phyloP scores from a whole-genome alignment of 2,329 filamentous ascomycete species.

The Microcyclospora pomicola region DNA sequence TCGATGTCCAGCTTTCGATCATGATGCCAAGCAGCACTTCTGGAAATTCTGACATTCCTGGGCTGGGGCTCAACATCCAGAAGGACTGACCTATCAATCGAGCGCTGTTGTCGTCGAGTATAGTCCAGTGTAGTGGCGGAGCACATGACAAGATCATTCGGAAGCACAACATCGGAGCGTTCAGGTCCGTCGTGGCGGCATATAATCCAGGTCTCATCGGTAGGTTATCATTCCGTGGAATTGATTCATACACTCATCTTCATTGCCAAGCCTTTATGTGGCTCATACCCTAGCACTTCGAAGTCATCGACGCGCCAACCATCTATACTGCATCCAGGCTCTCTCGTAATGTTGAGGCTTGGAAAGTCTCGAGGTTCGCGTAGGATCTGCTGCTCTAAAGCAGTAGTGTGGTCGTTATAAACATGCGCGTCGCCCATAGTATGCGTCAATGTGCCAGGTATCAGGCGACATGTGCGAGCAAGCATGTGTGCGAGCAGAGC shows the following conservation, averaged over 20 bases:
- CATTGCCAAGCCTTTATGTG: constrained; percentile 87
- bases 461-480: constrained; percentile 69
- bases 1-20: too few species aligned
- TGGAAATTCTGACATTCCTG: too few species aligned
- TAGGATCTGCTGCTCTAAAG: constrained; percentile 64
- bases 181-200: too few species aligned
- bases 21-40: too few species aligned
- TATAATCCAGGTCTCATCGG: too few species aligned
- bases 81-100: too few species aligned
- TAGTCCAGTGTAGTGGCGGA: too few species aligned
- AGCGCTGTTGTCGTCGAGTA: too few species aligned
- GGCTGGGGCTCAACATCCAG: too few species aligned
- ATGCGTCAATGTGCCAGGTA: constrained; percentile 79
- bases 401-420: constrained; percentile 84
- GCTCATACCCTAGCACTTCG: constrained; percentile 72
- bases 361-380: constrained; percentile 74
- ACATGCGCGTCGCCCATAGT: constrained; percentile 98
- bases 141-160: too few species aligned
- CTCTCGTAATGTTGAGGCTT: constrained; percentile 55
- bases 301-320: constrained; percentile 86
- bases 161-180: too few species aligned
- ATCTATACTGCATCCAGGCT: constrained; percentile 58
- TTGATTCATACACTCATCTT: constrained; percentile 71
- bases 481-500: constrained; percentile 91
- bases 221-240: too few species aligned